A percentile compares a stretch with the other conserved stretches of the same genome.
These are phyloP conservation scores for Colletotrichum endophyticum DNA, from an alignment of 2,329 filamentous ascomycete genomes.

Conservation along the genomic window DNA sequence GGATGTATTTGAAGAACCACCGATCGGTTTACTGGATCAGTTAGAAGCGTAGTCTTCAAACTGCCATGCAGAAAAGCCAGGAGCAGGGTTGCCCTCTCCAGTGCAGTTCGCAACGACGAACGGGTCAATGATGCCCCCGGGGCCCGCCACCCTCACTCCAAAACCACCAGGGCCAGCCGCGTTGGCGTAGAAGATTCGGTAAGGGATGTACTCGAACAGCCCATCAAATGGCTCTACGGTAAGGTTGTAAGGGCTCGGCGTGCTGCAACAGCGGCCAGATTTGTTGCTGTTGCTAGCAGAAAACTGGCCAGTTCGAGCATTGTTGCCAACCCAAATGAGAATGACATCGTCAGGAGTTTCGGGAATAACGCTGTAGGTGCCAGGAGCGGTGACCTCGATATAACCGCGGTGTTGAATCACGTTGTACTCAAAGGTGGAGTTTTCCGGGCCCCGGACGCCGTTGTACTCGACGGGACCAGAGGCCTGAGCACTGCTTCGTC, in stretches of 20 bases:
- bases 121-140: neutral
- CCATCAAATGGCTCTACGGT: neutral
- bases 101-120: neutral
- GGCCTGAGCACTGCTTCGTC: neutral
- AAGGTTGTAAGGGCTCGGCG: neutral
- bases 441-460: neutral
- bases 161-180: neutral
- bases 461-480: neutral
- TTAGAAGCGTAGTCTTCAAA: neutral
- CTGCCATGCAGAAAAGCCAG: neutral
- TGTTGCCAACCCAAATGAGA: neutral
- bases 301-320: neutral
- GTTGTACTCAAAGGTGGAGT: neutral
- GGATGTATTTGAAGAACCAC: neutral
- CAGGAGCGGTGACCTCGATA: neutral
- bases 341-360: neutral
- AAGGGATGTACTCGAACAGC: neutral
- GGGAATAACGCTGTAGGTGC: neutral
- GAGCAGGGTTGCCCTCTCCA: neutral
- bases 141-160: neutral
- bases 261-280: neutral
- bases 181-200: neutral
- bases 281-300: neutral
- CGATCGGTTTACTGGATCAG: accelerated
- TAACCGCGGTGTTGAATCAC: neutral